phyloP scores from a whole-genome alignment of 1,139 yeast species.

The Candida labiduridarum region DNA sequence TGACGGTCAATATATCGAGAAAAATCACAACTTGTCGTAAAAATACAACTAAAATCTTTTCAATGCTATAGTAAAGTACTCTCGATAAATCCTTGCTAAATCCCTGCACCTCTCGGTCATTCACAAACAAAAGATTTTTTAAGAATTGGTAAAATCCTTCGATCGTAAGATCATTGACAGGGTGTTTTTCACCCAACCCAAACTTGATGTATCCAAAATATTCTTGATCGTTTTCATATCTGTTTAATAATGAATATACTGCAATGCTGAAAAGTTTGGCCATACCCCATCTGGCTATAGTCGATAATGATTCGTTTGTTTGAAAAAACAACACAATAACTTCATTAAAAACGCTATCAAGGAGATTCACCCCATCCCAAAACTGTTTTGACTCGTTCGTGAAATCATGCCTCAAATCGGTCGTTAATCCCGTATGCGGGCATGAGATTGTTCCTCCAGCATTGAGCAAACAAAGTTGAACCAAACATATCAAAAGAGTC shows the following conservation, averaged over 20 bases:
- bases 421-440: not conserved
- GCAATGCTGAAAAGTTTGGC: slow-evolving; percentile 29
- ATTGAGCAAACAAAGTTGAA: slow-evolving; percentile 23
- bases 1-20: slow-evolving; percentile 34
- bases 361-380: slow-evolving; percentile 27
- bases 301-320: slow-evolving; percentile 44
- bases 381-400: slow-evolving; percentile 2
- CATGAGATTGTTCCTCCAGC: slow-evolving; percentile 6
- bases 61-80: slow-evolving; percentile 29
- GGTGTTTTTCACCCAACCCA: slow-evolving; percentile 2
- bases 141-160: slow-evolving; percentile 3
- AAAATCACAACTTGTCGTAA: slow-evolving; percentile 41
- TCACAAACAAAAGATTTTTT: not conserved
- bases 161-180: not conserved
- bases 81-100: not conserved
- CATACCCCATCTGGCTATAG: slow-evolving; percentile 34
- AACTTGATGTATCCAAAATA: slow-evolving; percentile 6
- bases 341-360: slow-evolving; percentile 42
- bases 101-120: slow-evolving; percentile 6
- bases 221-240: slow-evolving; percentile 6
- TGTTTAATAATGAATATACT: slow-evolving; percentile 21
- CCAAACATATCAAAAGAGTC: slow-evolving; percentile 38
- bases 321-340: slow-evolving; percentile 43
- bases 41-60: slow-evolving; percentile 34
- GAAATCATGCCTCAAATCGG: no score